phyloP scores from a whole-genome alignment of 306 rosid species.

The Sicyos edulis region DNA sequence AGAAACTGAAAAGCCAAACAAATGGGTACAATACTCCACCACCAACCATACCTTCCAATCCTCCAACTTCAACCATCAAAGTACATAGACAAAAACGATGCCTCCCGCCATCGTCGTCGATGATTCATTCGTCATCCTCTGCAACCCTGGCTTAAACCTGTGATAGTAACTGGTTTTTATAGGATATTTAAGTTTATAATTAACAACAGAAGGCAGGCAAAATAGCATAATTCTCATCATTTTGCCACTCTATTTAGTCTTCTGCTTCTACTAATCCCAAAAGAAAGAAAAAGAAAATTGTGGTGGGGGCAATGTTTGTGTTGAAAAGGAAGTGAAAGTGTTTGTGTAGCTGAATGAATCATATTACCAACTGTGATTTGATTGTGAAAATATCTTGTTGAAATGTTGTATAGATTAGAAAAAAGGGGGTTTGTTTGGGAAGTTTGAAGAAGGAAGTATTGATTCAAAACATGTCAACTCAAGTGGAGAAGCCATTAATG shows the following conservation, averaged over 20 bases:
- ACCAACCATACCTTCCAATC: not conserved
- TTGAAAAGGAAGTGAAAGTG: not conserved
- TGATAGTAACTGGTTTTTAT: not conserved
- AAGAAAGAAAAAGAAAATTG: not conserved
- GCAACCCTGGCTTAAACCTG: constrained; percentile 41
- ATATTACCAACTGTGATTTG: not conserved
- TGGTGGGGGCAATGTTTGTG: no score
- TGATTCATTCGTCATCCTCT: constrained; percentile 51
- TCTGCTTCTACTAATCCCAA: constrained; percentile 12
- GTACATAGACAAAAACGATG: constrained; percentile 46
- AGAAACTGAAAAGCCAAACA: constrained; percentile 57
- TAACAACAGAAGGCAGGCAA: constrained; percentile 18
- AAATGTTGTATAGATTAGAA: no score
- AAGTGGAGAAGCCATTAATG: not conserved
- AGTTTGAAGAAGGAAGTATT: not conserved
- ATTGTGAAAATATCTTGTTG: not conserved
- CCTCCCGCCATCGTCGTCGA: constrained; percentile 31
- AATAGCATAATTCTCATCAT: not conserved
- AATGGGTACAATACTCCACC: constrained; percentile 9
- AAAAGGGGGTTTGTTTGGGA: not conserved
- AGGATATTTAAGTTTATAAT: not conserved
- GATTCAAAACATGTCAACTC: no score
- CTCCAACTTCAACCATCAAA: constrained; percentile 24
- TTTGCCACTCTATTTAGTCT: not conserved
- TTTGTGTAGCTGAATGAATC: no score